phyloP scores from a whole-genome alignment of 768 basidiomycete genomes.

The Gymnopilus dilepis region DNA sequence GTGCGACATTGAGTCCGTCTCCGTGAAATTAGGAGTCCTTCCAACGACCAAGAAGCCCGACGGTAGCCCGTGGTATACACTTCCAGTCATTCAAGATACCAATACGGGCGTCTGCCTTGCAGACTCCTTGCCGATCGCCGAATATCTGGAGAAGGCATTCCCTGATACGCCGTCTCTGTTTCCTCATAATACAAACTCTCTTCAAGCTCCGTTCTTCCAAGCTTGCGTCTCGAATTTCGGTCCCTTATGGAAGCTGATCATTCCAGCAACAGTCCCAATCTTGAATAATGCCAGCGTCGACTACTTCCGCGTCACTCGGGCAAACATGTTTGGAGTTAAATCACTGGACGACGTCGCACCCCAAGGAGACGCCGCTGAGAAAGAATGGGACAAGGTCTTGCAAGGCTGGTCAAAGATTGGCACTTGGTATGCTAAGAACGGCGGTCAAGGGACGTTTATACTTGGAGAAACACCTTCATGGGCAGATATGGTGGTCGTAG shows the following conservation, averaged over 20 bases:
- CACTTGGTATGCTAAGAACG: slow-evolving; percentile 29
- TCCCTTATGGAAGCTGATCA: slow-evolving; percentile 14
- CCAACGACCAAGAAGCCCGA: slow-evolving; percentile 37
- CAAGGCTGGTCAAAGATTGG: slow-evolving; percentile 24
- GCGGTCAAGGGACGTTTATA: slow-evolving; percentile 25
- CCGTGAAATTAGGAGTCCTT: slow-evolving; percentile 40
- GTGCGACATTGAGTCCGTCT: slow-evolving; percentile 46
- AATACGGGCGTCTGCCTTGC: slow-evolving; percentile 40
- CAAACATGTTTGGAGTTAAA: slow-evolving; percentile 22
- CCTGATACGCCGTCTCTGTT: slow-evolving; percentile 47
- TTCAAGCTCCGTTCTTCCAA: slow-evolving; percentile 21
- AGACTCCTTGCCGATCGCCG: slow-evolving; percentile 52
- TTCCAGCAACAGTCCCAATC: slow-evolving; percentile 5
- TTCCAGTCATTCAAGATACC: slow-evolving; percentile 55
- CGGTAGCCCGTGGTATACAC: slow-evolving; percentile 42
- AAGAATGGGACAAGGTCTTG: slow-evolving; percentile 29
- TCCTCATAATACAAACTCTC: slow-evolving; percentile 26
- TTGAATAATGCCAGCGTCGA: slow-evolving; percentile 21
- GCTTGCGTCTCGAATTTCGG: background rate
- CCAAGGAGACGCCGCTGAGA: slow-evolving; percentile 23
- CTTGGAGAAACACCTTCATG: slow-evolving; percentile 39
- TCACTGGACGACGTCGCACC: slow-evolving; percentile 30
- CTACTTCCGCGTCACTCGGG: slow-evolving; percentile 27
- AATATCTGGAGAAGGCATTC: slow-evolving; percentile 57
- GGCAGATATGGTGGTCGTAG: slow-evolving; percentile 42